Conservation (phyloP, 495 filamentous ascomycete species). For the Aspergillus asperescens region DNA sequence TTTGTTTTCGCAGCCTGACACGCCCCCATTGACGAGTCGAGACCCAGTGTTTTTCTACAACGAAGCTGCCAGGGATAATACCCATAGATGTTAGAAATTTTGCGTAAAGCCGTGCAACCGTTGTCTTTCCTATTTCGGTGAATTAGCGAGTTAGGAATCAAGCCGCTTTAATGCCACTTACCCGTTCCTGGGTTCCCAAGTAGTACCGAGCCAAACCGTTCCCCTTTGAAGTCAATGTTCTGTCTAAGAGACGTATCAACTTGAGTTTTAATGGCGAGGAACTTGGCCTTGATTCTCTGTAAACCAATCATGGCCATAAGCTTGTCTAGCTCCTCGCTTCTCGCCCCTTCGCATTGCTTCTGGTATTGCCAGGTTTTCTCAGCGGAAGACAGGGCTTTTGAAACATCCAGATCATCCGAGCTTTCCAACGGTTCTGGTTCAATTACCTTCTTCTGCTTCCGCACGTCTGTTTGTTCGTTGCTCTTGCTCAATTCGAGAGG, state of each 20-base stretch:
- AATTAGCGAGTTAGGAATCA: background rate
- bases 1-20: conserved; percentile 50
- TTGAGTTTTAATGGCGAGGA: conserved; percentile 61
- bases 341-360: conserved; percentile 46
- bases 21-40: conserved; percentile 57
- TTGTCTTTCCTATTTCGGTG: conserved; percentile 61
- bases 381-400: conserved; percentile 15
- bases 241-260: conserved; percentile 60
- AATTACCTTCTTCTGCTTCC: too few relatives aligned
- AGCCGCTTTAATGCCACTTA: conserved; percentile 16
- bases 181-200: conserved; percentile 81
- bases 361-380: conserved; percentile 55
- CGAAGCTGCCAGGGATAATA: conserved; percentile 45
- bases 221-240: conserved; percentile 45
- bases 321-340: conserved; percentile 53
- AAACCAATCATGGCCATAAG: conserved; percentile 70
- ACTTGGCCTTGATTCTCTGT: conserved; percentile 59
- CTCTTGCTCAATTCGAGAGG: too few relatives aligned
- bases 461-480: too few relatives aligned
- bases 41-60: conserved; percentile 69
- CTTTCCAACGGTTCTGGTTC: background rate
- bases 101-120: conserved; percentile 71
- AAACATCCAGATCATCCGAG: background rate
- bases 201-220: conserved; percentile 60
- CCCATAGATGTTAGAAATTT: conserved; percentile 59